Base-by-base conservation (phyloP, 176 grass and related monocot genomes). In the Saccharum spontaneum region DNA sequence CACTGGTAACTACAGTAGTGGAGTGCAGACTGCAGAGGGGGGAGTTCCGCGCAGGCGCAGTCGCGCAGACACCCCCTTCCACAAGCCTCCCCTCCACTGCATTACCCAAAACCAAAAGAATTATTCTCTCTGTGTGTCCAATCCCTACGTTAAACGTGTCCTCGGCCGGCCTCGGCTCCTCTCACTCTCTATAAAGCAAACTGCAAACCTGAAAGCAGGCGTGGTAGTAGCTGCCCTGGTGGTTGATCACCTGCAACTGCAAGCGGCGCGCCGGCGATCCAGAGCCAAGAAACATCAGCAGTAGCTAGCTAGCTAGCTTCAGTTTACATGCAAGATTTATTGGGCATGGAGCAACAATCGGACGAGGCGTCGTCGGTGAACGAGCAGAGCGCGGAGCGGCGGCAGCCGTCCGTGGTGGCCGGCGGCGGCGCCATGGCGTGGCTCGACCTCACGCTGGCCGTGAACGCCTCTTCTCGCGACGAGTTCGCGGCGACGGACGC, bases 361-460 rank as follows among this genome's bases (percentile, higher is more conserved):
- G 75, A 87, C 54, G 90, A 89, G 46, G 67, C 49, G 74, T 87
- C 83, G 59, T 78, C 83, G 66, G 39, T 30, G 70, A 74, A 80
- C 62, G 76, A 59, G 65, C 67, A 43, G 77, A 30, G 14, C 18
- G 22, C 44, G 59, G 61, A 59, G 69, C 40, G 22, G 36, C 70
- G 6, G 43, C 44, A 4, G 28, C 2, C 46, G 10, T 8, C 67
- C 37, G n/a, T 14, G 28, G 61, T 5, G 3, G 54, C n/a, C 7
- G 34, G 6, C 5, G 66, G 26, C 77, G 63, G 65, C 28, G 76
- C 57, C 12, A 44, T 72, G 31, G 59, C 81, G 71, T 96, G 94
- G 94, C 87, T 96, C 22, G 40, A 89, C 60, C 91, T 96, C 34
- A 89, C 88, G 74, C 86, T 93, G 23, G 91, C 79, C 17, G 65